Evolutionary conservation across 1,284 basidiomycete species (phyloP).

Genomic region (Laetiporus sulphureus): DNA sequence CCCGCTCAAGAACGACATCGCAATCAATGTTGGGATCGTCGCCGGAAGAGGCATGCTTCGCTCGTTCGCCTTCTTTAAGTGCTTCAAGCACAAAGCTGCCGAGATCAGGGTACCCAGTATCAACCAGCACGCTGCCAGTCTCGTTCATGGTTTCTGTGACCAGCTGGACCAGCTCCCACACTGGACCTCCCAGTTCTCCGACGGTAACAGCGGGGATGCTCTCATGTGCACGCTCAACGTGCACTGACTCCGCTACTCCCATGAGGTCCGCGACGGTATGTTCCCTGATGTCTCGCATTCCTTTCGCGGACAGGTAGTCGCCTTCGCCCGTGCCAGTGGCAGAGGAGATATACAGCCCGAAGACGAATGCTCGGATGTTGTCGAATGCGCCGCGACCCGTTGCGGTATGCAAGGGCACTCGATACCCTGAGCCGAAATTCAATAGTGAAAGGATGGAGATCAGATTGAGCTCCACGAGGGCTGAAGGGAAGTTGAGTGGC

Average conservation of each 20-base stretch:
- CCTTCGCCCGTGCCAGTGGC: slow-evolving; percentile 38
- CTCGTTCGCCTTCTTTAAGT: slow-evolving; percentile 48
- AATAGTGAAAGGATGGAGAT: slow-evolving; percentile 67
- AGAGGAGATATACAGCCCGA: slow-evolving; percentile 66
- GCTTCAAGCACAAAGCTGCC: slow-evolving; percentile 69
- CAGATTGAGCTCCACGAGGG: slow-evolving; percentile 67
- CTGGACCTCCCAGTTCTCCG: slow-evolving; percentile 67
- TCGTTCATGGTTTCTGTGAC: slow-evolving; percentile 61
- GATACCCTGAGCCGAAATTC: slow-evolving; percentile 79
- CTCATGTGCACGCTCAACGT: slow-evolving; percentile 68
- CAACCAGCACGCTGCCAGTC: slow-evolving; percentile 62
- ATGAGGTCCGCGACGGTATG: slow-evolving; percentile 67
- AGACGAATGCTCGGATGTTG: slow-evolving; percentile 64
- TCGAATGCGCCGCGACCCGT: slow-evolving; percentile 77
- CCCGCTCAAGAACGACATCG: slow-evolving; percentile 61
- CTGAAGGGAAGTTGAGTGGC: slow-evolving; percentile 69
- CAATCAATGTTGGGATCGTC: slow-evolving; percentile 33
- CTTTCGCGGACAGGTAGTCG: slow-evolving; percentile 61
- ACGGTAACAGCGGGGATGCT: slow-evolving; percentile 65
- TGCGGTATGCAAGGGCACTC: slow-evolving; percentile 58
- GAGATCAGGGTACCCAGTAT: slow-evolving; percentile 59
- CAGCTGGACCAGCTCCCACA: slow-evolving; percentile 67
- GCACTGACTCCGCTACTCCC: slow-evolving; percentile 47
- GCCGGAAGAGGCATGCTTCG: slow-evolving; percentile 17
- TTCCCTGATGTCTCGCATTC: slow-evolving; percentile 48